A percentile compares a stretch with the other conserved stretches of the same genome.
These are phyloP conservation scores for Fusarium heterosporum DNA, from an alignment of 2,329 filamentous ascomycete genomes.

Conservation along the genomic window DNA sequence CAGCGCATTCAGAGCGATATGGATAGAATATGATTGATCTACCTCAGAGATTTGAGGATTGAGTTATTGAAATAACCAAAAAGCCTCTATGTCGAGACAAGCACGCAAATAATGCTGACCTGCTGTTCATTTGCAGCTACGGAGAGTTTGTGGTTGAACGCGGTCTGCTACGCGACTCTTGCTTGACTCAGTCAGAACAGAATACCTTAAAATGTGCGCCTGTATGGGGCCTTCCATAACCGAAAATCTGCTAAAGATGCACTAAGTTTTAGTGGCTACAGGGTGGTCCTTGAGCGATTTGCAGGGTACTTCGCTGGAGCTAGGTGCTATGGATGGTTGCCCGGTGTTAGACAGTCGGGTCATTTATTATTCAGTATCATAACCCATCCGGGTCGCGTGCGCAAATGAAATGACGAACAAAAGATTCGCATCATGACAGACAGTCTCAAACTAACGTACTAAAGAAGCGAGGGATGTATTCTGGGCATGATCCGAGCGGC, in stretches of 20 bases:
- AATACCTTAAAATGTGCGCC: conserved; percentile 26
- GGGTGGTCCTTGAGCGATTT: conserved; percentile 11
- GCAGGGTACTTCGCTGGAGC: conserved; percentile 26
- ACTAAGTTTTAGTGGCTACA: conserved; percentile 37
- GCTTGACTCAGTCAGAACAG: conserved; percentile 23
- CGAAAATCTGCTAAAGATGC: conserved; percentile 31
- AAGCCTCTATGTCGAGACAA: not conserved
- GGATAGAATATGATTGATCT: not conserved
- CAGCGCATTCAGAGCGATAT: not conserved
- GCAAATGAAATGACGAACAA: not conserved
- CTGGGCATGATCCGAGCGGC: conserved; percentile 13
- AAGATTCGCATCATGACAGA: not conserved
- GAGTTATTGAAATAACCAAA: not conserved
- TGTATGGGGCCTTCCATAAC: conserved; percentile 11
- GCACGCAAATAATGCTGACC: not conserved
- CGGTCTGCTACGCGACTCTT: conserved; percentile 39
- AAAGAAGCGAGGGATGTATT: not conserved
- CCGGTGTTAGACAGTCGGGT: not conserved
- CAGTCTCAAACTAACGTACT: not conserved
- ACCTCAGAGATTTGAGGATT: not conserved
- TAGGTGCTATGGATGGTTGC: not conserved
- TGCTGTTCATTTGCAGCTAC: conserved; percentile 13
- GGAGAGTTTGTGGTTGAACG: conserved; percentile 26
- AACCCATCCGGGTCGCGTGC: conserved; percentile 20
- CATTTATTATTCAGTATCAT: not conserved